Evolutionary conservation across 2,329 filamentous ascomycete species (phyloP), one percentile per base, ranked within the genome.

Genomic region (Delphinella strobiligena): DNA sequence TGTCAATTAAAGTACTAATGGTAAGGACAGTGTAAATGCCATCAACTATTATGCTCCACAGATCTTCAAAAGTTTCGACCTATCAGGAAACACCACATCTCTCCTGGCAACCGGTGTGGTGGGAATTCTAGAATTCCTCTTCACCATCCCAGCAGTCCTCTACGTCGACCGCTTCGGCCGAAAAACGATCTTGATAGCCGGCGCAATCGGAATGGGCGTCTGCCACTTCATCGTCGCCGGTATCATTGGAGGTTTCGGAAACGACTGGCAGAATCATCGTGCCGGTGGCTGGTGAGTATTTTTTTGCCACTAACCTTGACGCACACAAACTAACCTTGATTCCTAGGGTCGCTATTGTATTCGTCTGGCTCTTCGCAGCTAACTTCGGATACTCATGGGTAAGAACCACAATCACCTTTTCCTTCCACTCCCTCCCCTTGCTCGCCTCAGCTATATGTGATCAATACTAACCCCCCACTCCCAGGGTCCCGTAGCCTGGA

Each of bases 361-460:
- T 82, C 69, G 75, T 82, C 5, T 86, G 81, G 80, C 66, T 86
- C 1, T 86, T 82, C 46, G 74, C 82, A 15, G 64, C 81, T 22
- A 72, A 82, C 54, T 87, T 86, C 51, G 82, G 78, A 19, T 85
- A 82, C 54, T 78, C 73, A 0, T 87, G 81, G 81, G n/a, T n/a
- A n/a, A n/a, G n/a, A n/a, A n/a, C n/a, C n/a, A n/a, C n/a, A n/a
- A n/a, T n/a, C n/a, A n/a, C n/a, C n/a, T n/a, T n/a, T n/a, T n/a
- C n/a, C n/a, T n/a, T n/a, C n/a, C n/a, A n/a, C n/a, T n/a, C n/a
- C n/a, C n/a, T n/a, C n/a, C n/a, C n/a, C n/a, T n/a, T n/a, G n/a
- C n/a, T n/a, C n/a, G n/a, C n/a, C n/a, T n/a, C n/a, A n/a, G n/a
- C n/a, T n/a, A n/a, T n/a, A n/a, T n/a, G n/a, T n/a, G n/a, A n/a